These are phyloP conservation scores for Fistulifera pelliculosa DNA, from an alignment of 108 stramenopile genomes.

Conservation along the genomic window DNA sequence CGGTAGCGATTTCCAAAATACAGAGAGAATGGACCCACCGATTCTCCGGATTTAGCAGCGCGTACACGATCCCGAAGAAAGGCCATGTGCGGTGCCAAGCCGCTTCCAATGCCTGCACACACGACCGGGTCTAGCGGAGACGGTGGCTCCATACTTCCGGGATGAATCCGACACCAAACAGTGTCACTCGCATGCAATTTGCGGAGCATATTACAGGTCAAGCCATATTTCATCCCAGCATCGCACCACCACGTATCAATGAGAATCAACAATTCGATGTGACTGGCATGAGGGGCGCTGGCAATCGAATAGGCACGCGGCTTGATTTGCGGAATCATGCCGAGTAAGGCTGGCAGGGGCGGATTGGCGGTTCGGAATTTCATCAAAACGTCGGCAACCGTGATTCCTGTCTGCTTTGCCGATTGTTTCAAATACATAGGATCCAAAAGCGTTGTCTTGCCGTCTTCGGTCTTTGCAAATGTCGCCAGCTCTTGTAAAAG, in stretches of 20 bases:
- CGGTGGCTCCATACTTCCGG: conserved; percentile 59
- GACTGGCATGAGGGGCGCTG: conserved; percentile 31
- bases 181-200: conserved; percentile 28
- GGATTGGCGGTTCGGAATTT: conserved; percentile 40
- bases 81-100: conserved; percentile 82
- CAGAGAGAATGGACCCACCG: conserved; percentile 52
- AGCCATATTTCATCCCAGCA: conserved; percentile 35
- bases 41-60: conserved; percentile 33
- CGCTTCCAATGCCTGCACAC: conserved; percentile 84
- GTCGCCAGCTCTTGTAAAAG: conserved; percentile 56
- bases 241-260: conserved; percentile 58
- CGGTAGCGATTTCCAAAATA: conserved; percentile 83
- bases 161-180: conserved; percentile 44
- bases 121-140: conserved; percentile 48
- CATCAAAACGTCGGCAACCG: conserved; percentile 38
- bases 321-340: conserved; percentile 71
- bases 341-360: conserved; percentile 38
- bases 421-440: conserved; percentile 23
- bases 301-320: conserved; percentile 88
- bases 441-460: conserved; percentile 38
- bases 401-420: conserved; percentile 29
- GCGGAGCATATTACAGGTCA: conserved; percentile 51
- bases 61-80: conserved; percentile 71
- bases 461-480: conserved; percentile 39
- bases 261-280: conserved; percentile 39